Percentiles rank a stretch among this genome's conserved stretches.
phyloP scores from a whole-genome alignment of 805 yeast genomes.

The Yueomyces sinensis region DNA sequence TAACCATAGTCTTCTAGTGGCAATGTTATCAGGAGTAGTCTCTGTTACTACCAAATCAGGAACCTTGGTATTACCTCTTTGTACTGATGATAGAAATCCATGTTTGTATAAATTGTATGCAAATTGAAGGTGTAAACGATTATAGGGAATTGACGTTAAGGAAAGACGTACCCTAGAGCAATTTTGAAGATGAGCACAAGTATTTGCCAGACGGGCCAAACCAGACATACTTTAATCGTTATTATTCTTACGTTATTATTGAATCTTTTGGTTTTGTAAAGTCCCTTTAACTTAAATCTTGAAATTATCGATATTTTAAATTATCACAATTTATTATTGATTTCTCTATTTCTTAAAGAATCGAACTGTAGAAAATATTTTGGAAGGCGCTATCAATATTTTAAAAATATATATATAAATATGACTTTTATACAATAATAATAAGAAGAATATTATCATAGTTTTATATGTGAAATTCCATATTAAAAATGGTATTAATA shows the following conservation, averaged over 20 bases:
- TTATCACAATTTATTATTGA: too few species aligned
- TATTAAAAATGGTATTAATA: too few species aligned
- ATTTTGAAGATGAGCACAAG: conserved; percentile 83
- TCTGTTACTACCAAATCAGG: conserved; percentile 70
- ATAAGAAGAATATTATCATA: too few species aligned
- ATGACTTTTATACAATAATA: too few species aligned
- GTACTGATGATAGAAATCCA: conserved; percentile 77
- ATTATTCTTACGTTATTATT: not conserved
- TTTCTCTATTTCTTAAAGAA: too few species aligned
- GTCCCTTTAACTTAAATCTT: too few species aligned
- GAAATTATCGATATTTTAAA: not conserved
- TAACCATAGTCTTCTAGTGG: conserved; percentile 82
- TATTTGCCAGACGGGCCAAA: conserved; percentile 70
- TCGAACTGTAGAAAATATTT: too few species aligned
- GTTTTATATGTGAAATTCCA: too few species aligned
- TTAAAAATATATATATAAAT: too few species aligned
- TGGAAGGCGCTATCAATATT: too few species aligned
- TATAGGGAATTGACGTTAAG: conserved; percentile 69
- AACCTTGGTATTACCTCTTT: conserved; percentile 71
- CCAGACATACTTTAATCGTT: conserved; percentile 48
- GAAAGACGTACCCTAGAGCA: conserved; percentile 64
- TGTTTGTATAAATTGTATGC: conserved; percentile 79
- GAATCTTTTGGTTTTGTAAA: not conserved
- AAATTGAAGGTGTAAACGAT: conserved; percentile 69
- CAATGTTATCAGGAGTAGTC: conserved; percentile 74